Conservation (phyloP, 495 filamentous ascomycete genomes). For the Penicillium parvum region DNA sequence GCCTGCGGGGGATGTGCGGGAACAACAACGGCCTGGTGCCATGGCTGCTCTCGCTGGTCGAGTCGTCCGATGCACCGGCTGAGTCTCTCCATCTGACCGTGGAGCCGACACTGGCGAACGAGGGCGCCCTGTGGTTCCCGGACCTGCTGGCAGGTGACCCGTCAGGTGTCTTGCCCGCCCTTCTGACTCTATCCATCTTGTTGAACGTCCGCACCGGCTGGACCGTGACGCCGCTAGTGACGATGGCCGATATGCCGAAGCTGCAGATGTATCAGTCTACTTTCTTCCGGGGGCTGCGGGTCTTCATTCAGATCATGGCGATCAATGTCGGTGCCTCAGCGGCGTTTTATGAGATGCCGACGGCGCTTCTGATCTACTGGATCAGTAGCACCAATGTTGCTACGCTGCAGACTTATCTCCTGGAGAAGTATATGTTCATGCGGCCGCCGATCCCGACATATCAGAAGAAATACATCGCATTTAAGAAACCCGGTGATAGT, state of each 20-base stretch:
- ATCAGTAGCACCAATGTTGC: slow-evolving; percentile 48
- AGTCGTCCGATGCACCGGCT: slow-evolving; percentile 1
- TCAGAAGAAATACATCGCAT: slow-evolving; percentile 15
- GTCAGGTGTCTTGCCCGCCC: slow-evolving; percentile 58
- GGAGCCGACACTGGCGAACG: slow-evolving; percentile 56
- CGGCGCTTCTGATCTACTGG: slow-evolving; percentile 71
- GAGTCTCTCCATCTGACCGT: slow-evolving; percentile 24
- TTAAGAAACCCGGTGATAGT: slow-evolving; percentile 3
- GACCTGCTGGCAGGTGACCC: slow-evolving; percentile 71
- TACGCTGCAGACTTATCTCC: slow-evolving; percentile 32
- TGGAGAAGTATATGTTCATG: slow-evolving; percentile 36
- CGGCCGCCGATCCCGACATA: slow-evolving; percentile 19
- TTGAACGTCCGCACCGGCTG: slow-evolving; percentile 33
- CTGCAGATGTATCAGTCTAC: slow-evolving; percentile 20
- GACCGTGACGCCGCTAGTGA: slow-evolving; percentile 13
- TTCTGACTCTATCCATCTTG: slow-evolving; percentile 42
- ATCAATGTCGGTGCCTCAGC: slow-evolving; percentile 29
- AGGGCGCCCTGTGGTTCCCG: slow-evolving; percentile 78
- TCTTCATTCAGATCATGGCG: slow-evolving; percentile 28
- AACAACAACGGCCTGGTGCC: slow-evolving; percentile 50
- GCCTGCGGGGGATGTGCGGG: slow-evolving; percentile 60
- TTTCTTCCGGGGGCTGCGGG: slow-evolving; percentile 17
- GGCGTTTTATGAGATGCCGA: slow-evolving; percentile 46
- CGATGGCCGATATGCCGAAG: slow-evolving; percentile 25
- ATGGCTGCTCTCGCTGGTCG: slow-evolving; percentile 24